phyloP scores from a whole-genome alignment of 2,329 filamentous ascomycete species.

The Cryphonectria naterciae region DNA sequence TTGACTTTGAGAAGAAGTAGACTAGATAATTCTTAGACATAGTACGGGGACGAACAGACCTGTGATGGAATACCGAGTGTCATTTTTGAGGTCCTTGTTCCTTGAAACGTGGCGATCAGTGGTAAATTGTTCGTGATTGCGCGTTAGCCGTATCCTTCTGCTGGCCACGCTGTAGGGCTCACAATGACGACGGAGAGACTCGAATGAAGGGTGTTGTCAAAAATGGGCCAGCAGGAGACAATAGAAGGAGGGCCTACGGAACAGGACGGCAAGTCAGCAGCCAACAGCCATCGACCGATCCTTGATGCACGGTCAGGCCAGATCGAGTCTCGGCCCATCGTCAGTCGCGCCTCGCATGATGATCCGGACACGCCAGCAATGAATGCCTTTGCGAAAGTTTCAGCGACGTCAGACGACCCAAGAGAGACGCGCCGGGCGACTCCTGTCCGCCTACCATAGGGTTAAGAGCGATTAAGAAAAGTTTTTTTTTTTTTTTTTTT shows the following conservation, averaged over 20 bases:
- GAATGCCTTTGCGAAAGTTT: neutral
- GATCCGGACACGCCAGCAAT: neutral
- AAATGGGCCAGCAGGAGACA: neutral
- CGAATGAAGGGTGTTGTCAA: neutral
- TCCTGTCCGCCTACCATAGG: neutral
- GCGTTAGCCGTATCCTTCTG: neutral
- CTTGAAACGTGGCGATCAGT: neutral
- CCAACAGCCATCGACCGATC: neutral
- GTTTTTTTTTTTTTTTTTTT: no score
- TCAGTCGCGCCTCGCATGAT: neutral
- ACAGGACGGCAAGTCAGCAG: neutral
- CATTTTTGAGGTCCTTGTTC: neutral
- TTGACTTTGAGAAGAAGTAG: neutral
- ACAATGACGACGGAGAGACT: neutral
- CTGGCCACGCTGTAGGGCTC: neutral
- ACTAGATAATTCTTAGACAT: neutral
- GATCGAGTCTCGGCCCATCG: neutral
- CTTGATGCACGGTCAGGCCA: neutral
- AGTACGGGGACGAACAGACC: neutral
- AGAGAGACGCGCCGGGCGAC: neutral
- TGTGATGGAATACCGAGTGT: neutral
- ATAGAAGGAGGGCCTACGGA: neutral
- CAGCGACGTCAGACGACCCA: slow-evolving; percentile 2
- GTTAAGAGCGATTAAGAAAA: neutral
- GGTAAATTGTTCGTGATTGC: neutral